These are phyloP conservation scores for Lepidium campestre DNA, from an alignment of 441 rosid genomes.

Conservation along the genomic window DNA sequence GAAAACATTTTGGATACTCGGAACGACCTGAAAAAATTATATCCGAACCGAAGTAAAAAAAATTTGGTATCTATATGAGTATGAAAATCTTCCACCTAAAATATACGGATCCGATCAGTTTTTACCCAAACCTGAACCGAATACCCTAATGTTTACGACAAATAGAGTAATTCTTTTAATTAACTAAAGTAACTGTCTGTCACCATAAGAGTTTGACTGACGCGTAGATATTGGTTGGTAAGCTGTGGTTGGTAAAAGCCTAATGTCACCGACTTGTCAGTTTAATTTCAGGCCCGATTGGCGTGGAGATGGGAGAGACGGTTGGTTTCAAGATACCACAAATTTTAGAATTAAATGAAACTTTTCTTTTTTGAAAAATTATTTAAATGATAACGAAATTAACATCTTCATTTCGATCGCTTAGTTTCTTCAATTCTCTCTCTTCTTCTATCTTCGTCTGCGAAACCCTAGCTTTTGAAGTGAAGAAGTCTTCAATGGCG, in stretches of 20 bases:
- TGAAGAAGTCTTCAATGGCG: slow-evolving; percentile 32
- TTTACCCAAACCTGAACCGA: too few relatives aligned
- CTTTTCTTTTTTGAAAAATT: background rate
- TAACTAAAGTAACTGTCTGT: background rate
- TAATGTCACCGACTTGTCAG: slow-evolving; percentile 17
- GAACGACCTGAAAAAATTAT: too few relatives aligned
- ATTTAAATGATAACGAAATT: slow-evolving; percentile 24
- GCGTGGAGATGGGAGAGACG: slow-evolving; percentile 18
- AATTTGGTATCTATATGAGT: too few relatives aligned
- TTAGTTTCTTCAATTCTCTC: slow-evolving; percentile 10
- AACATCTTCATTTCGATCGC: background rate
- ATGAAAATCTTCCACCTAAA: too few relatives aligned
- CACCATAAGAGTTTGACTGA: background rate
- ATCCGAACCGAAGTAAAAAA: too few relatives aligned
- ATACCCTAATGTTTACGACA: too few relatives aligned
- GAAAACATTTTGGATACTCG: too few relatives aligned
- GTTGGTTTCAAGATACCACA: slow-evolving; percentile 12
- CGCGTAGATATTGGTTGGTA: slow-evolving; percentile 2
- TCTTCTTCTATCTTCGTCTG: background rate
- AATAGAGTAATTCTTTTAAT: background rate
- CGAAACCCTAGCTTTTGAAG: background rate
- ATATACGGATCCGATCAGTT: too few relatives aligned
- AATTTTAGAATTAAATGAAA: background rate
- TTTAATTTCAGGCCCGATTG: slow-evolving; percentile 7
- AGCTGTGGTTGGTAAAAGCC: background rate